A percentile compares a stretch with the other conserved stretches of the same genome.
Conservation (phyloP, 2,329 filamentous ascomycete species). For the Penicillium decumbens region DNA sequence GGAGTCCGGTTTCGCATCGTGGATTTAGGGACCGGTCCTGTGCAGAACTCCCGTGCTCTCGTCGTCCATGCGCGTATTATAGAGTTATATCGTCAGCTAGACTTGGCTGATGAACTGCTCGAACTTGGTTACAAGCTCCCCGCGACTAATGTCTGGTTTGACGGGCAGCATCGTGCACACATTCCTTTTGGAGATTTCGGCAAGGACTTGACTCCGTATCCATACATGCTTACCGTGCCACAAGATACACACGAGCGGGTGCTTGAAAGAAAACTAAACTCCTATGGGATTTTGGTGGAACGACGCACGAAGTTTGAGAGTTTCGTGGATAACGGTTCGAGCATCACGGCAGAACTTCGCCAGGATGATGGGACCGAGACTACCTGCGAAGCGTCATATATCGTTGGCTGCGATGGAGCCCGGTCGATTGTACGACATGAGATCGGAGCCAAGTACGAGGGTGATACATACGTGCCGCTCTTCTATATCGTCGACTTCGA, state of each 20-base stretch:
- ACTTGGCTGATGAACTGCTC: slow-evolving; percentile 36
- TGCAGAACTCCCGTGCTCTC: slow-evolving; percentile 38
- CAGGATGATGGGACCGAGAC: slow-evolving; percentile 19
- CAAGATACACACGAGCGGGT: slow-evolving; percentile 30
- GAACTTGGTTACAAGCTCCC: slow-evolving; percentile 35
- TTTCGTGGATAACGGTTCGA: slow-evolving; percentile 21
- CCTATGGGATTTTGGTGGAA: slow-evolving; percentile 27
- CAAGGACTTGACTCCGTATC: slow-evolving; percentile 27
- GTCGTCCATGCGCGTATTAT: slow-evolving; percentile 49
- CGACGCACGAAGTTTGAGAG: slow-evolving; percentile 24
- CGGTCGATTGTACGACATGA: slow-evolving; percentile 47
- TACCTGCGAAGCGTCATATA: slow-evolving; percentile 39
- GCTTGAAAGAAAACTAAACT: slow-evolving; percentile 26
- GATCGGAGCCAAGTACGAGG: slow-evolving; percentile 40
- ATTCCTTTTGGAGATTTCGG: slow-evolving; percentile 25
- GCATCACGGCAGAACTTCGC: slow-evolving; percentile 22
- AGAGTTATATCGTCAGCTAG: slow-evolving; percentile 49
- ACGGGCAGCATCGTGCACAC: slow-evolving; percentile 20
- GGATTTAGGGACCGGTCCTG: slow-evolving; percentile 41
- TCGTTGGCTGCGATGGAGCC: slow-evolving; percentile 52
- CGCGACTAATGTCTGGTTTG: slow-evolving; percentile 38
- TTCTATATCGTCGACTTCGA: slow-evolving; percentile 46
- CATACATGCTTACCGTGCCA: slow-evolving; percentile 26
- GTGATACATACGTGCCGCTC: slow-evolving; percentile 41
- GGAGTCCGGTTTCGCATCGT: slow-evolving; percentile 40